Base-by-base conservation (phyloP, 176 grass and related monocot species). In the Calamus simplicifolius region DNA sequence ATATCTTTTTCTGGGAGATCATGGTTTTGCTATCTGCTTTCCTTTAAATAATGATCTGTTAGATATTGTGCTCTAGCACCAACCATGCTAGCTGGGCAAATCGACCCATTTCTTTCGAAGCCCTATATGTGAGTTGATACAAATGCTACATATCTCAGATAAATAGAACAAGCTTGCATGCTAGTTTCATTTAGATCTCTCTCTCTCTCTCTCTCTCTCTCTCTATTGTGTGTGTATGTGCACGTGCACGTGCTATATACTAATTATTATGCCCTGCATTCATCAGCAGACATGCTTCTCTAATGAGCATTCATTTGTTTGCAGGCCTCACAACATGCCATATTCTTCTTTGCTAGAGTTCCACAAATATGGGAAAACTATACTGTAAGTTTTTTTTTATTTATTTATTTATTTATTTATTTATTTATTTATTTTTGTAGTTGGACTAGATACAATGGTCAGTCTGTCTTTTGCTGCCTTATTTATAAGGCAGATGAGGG, bases 321-420 rank as follows among this genome's bases (percentile, higher is more conserved):
- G 65, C 69, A 97, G 92, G 86, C 92, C 66, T 82, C 78, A 50
- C 87, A 97, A 59, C 92, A 97, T 77, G 83, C 80, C 27, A 91
- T 97, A 63, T 97, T 97, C 69, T 90, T 97, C 73, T 97, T 79
- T 71, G 87, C 92, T 72, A 91, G 92, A 80, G 69, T 97, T 69
- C 87, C 92, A 63, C 92, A 97, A 67, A 97, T 97, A 71, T 97
- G 92, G 92, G 81, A 63, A 73, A 97, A 97, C 83, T 97, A 73
- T 59, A 80, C 56, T n/a, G 87, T 97, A 69, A 13, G 73, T 69
- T 61, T 2, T 48, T 58, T 66, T 59, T 49, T n/a, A n/a, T n/a
- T n/a, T n/a, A n/a, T n/a, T n/a, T n/a, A n/a, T n/a, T n/a, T n/a
- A n/a, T n/a, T n/a, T n/a, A n/a, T n/a, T n/a, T n/a, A n/a, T n/a